phyloP scores from a whole-genome alignment of 1,284 basidiomycete genomes.

The Pseudozyma hubeiensis region DNA sequence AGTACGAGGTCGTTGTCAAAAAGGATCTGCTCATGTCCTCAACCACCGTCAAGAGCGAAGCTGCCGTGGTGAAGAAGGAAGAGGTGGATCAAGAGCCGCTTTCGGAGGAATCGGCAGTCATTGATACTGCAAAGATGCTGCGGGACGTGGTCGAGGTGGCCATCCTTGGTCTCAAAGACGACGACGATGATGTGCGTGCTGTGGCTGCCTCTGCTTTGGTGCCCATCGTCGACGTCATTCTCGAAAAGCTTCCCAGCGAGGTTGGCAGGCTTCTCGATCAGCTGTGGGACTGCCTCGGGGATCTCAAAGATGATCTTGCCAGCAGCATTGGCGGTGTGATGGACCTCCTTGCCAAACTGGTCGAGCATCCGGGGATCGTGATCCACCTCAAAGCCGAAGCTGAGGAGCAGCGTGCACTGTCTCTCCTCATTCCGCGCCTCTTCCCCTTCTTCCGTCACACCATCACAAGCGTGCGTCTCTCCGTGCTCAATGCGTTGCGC shows the following conservation, averaged over 20 bases:
- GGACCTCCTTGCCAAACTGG: slow-evolving; percentile 75
- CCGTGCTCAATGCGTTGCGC: slow-evolving; percentile 88
- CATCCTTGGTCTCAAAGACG: slow-evolving; percentile 80
- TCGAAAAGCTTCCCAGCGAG: slow-evolving; percentile 76
- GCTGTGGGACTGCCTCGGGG: slow-evolving; percentile 88
- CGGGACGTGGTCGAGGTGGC: slow-evolving; percentile 56
- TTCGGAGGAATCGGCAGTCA: background rate
- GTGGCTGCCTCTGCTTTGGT: slow-evolving; percentile 92
- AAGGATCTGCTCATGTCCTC: slow-evolving; percentile 77
- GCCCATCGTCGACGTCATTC: slow-evolving; percentile 84
- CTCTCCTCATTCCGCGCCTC: slow-evolving; percentile 83
- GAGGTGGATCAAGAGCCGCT: slow-evolving; percentile 12
- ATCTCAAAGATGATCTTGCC: slow-evolving; percentile 96
- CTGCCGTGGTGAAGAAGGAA: slow-evolving; percentile 31
- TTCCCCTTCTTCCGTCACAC: slow-evolving; percentile 99
- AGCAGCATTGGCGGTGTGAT: slow-evolving; percentile 97
- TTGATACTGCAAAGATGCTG: slow-evolving; percentile 48
- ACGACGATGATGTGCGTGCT: slow-evolving; percentile 95
- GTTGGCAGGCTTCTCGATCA: slow-evolving; percentile 78
- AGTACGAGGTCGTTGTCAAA: slow-evolving; percentile 95
- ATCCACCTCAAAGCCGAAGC: slow-evolving; percentile 72
- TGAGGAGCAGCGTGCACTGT: slow-evolving; percentile 70
- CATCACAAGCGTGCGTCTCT: slow-evolving; percentile 89
- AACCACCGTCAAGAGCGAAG: slow-evolving; percentile 14
- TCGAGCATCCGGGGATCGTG: slow-evolving; percentile 76